These are phyloP conservation scores for Datisca glomerata DNA, from an alignment of 306 rosid species.

Conservation along the genomic window DNA sequence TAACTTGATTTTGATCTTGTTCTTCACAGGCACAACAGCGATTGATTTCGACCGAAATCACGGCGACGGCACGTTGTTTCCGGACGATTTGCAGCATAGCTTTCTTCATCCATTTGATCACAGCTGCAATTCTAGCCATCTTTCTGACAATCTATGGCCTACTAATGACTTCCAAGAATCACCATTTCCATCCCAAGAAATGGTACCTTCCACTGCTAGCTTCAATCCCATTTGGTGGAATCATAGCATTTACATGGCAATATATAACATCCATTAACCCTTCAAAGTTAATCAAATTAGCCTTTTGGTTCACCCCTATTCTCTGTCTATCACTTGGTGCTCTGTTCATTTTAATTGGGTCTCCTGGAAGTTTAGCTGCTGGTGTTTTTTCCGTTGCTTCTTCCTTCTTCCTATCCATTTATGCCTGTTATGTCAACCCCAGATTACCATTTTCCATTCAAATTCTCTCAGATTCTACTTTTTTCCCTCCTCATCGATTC, in stretches of 20 bases:
- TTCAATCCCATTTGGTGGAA: slow-evolving; percentile 32
- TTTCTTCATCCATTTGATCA: slow-evolving; percentile 32
- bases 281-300: slow-evolving; percentile 30
- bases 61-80: slow-evolving; percentile 10
- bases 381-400: slow-evolving; percentile 33
- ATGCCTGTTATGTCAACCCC: slow-evolving; percentile 54
- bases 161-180: slow-evolving; percentile 19
- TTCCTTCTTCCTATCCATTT: slow-evolving; percentile 39
- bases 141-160: slow-evolving; percentile 30
- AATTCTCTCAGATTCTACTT: slow-evolving; percentile 32
- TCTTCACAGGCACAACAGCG: slow-evolving; percentile 29
- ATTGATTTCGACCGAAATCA: slow-evolving; percentile 18
- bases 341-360: slow-evolving; percentile 26
- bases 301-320: slow-evolving; percentile 51
- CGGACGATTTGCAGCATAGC: slow-evolving; percentile 23
- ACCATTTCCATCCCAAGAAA: slow-evolving; percentile 36
- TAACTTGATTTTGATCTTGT: neutral
- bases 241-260: slow-evolving; percentile 46
- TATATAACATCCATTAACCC: slow-evolving; percentile 27
- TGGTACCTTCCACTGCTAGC: slow-evolving; percentile 55
- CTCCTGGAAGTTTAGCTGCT: slow-evolving; percentile 24
- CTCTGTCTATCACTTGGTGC: slow-evolving; percentile 37
- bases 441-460: slow-evolving; percentile 32
- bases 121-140: slow-evolving; percentile 25
- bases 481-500: slow-evolving; percentile 26